phyloP scores from a whole-genome alignment of 2,329 filamentous ascomycete species.

The Sporothrix sp. region DNA sequence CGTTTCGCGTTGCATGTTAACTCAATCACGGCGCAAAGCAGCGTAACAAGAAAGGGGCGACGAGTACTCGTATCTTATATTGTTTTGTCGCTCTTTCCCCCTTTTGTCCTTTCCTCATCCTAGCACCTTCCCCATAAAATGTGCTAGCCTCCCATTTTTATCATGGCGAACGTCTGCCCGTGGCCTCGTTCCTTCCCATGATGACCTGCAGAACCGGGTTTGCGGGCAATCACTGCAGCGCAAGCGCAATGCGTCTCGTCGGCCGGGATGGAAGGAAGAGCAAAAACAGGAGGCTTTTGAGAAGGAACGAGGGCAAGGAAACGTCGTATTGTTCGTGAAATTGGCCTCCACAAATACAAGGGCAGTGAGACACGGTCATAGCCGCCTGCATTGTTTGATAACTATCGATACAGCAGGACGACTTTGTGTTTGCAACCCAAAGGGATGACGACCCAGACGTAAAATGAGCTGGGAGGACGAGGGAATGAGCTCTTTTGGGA shows the following conservation, averaged over 20 bases:
- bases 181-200: not conserved
- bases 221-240: slow-evolving; percentile 7
- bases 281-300: not conserved
- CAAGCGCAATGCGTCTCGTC: too few species aligned
- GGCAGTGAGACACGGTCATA: not conserved
- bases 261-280: too few species aligned
- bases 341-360: not conserved
- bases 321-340: not conserved
- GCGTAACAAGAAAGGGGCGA: too few species aligned
- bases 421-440: too few species aligned
- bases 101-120: not conserved
- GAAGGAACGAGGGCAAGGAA: not conserved
- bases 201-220: slow-evolving; percentile 11
- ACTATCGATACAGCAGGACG: too few species aligned
- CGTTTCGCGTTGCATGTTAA: too few species aligned
- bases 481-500: too few species aligned
- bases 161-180: not conserved
- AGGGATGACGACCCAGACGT: too few species aligned
- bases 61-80: not conserved
- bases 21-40: too few species aligned
- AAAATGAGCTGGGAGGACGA: not conserved
- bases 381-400: not conserved
- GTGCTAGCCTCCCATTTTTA: slow-evolving; percentile 6
- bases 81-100: not conserved
- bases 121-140: slow-evolving; percentile 6